These are phyloP conservation scores for Solanum pimpinellifolium DNA, from an alignment of 257 asterid species.

Conservation along the genomic window DNA sequence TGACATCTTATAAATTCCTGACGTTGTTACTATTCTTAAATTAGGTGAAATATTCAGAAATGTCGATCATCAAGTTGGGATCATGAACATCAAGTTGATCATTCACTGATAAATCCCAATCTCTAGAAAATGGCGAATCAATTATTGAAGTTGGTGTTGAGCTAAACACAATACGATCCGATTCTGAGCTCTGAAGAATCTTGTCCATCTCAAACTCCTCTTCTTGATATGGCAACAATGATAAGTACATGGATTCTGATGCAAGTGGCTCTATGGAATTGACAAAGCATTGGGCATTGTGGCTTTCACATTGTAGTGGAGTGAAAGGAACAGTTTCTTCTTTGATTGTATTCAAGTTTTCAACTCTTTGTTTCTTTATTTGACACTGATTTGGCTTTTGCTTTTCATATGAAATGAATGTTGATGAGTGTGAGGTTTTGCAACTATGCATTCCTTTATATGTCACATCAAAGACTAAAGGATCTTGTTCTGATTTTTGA, in stretches of 20 bases:
- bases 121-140: background rate
- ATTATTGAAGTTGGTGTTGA: background rate
- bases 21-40: background rate
- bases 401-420: background rate
- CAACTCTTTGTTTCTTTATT: background rate
- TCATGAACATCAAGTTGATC: background rate
- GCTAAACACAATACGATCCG: constrained; percentile 22
- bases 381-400: constrained; percentile 7
- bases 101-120: background rate
- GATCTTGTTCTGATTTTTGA: constrained; percentile 45
- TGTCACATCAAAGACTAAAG: constrained; percentile 29
- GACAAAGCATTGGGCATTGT: constrained; percentile 13
- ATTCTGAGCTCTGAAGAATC: constrained; percentile 14
- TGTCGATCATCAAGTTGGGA: background rate
- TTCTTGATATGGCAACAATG: constrained; percentile 20
- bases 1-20: background rate
- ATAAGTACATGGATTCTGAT: constrained; percentile 32
- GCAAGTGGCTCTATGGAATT: constrained; percentile 7
- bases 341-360: background rate
- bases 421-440: background rate
- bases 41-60: background rate
- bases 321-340: background rate
- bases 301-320: background rate
- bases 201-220: constrained; percentile 13
- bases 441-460: constrained; percentile 66